phyloP scores from a whole-genome alignment of 2,329 filamentous ascomycete species.

The Verticillium tricorpus region DNA sequence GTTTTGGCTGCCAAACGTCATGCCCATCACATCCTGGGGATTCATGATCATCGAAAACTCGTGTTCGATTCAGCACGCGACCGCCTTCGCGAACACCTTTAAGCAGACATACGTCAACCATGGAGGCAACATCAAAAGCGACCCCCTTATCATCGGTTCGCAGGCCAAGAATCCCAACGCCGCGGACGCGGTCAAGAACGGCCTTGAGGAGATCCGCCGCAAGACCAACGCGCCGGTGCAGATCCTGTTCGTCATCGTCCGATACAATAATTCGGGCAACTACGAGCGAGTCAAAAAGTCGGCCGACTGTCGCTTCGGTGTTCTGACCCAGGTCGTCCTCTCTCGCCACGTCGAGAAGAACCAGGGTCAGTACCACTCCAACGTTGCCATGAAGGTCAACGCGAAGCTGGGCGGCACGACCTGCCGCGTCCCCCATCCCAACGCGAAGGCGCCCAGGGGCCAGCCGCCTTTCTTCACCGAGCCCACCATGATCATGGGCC shows the following conservation, averaged over 20 bases:
- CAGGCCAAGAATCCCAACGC: slow-evolving; percentile 28
- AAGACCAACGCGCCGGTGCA: slow-evolving; percentile 57
- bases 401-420: slow-evolving; percentile 88
- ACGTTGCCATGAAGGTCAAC: slow-evolving; percentile 96
- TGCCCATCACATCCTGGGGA: slow-evolving; percentile 68
- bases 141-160: slow-evolving; percentile 25
- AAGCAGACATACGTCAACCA: slow-evolving; percentile 41
- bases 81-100: slow-evolving; percentile 50
- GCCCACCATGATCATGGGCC: slow-evolving; percentile 63
- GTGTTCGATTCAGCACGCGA: slow-evolving; percentile 48
- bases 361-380: slow-evolving; percentile 81
- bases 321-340: slow-evolving; percentile 80
- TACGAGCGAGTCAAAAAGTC: slow-evolving; percentile 90
- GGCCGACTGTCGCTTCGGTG: slow-evolving; percentile 78
- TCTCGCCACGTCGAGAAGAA: slow-evolving; percentile 62
- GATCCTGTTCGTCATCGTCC: slow-evolving; percentile 75
- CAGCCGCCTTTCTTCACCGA: slow-evolving; percentile 33
- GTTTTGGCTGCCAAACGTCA: slow-evolving; percentile 61
- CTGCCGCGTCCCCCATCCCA: slow-evolving; percentile 30
- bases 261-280: slow-evolving; percentile 62
- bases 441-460: slow-evolving; percentile 14
- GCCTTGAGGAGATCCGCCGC: slow-evolving; percentile 52
- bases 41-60: slow-evolving; percentile 62
- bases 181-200: slow-evolving; percentile 48
- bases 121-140: slow-evolving; percentile 33